Evolutionary conservation across 441 rosid species (phyloP).

Genomic region (Bocquillonia castaneifolia): DNA sequence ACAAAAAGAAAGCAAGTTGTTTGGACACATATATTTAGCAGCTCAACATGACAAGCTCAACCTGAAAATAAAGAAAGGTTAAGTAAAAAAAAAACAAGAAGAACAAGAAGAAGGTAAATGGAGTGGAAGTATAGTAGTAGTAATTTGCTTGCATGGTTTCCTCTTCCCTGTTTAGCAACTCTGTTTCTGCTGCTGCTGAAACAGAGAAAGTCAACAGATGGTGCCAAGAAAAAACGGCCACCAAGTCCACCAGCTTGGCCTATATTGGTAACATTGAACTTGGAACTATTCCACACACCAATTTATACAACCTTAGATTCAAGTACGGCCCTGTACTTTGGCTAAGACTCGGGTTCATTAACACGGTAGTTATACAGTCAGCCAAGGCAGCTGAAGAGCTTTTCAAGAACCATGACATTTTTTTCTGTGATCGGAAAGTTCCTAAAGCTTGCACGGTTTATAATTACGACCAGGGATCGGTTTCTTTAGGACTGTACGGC

Average conservation of each 20-base stretch:
- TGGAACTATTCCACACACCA: constrained; percentile 23
- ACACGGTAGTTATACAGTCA: constrained; percentile 24
- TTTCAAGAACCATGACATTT: constrained; percentile 22
- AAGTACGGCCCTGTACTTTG: constrained; percentile 25
- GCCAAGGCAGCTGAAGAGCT: constrained; percentile 15
- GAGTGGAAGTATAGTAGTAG: no score
- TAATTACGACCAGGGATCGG: constrained; percentile 14
- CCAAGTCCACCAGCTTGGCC: constrained; percentile 29
- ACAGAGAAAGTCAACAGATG: not conserved
- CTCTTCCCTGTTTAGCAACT: not conserved
- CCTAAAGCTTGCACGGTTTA: constrained; percentile 10
- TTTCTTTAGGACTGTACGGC: constrained; percentile 8
- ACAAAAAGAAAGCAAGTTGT: no score
- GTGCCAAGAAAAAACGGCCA: not conserved
- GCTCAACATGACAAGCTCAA: no score
- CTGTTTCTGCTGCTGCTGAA: no score
- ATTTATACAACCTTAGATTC: constrained; percentile 17
- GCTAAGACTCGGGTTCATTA: constrained; percentile 20
- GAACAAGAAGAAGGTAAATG: no score
- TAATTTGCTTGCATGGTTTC: not conserved
- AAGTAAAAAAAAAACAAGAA: no score
- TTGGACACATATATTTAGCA: no score
- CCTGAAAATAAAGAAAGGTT: no score
- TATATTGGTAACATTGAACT: constrained; percentile 30
- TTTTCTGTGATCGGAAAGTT: constrained; percentile 17